phyloP scores from a whole-genome alignment of 2,329 filamentous ascomycete genomes.

The Diaporthe humulicola region DNA sequence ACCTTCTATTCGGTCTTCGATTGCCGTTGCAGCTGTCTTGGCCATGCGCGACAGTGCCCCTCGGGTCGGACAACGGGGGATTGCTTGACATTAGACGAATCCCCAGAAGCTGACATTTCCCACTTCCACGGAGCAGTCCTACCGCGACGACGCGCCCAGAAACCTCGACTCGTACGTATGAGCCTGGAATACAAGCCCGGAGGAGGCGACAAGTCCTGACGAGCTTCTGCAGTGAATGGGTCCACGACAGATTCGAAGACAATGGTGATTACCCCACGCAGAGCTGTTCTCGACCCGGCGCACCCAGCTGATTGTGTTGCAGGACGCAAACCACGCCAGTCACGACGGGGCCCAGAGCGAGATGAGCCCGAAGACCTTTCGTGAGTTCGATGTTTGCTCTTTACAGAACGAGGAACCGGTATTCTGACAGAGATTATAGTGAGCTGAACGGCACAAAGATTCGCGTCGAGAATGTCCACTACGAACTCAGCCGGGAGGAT shows the following conservation, averaged over 20 bases:
- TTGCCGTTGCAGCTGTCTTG: slow-evolving; percentile 49
- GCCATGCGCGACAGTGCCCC: slow-evolving; percentile 45
- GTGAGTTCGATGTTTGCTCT: slow-evolving; percentile 13
- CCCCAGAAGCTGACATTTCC: slow-evolving; percentile 57
- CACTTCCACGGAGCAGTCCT: slow-evolving; percentile 66
- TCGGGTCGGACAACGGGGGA: slow-evolving; percentile 48
- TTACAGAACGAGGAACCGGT: not conserved
- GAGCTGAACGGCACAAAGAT: slow-evolving; percentile 72
- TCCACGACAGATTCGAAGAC: slow-evolving; percentile 91
- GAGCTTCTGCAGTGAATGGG: slow-evolving; percentile 79
- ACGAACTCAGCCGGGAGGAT: slow-evolving; percentile 88
- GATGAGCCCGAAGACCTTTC: slow-evolving; percentile 32
- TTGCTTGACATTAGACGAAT: slow-evolving; percentile 51
- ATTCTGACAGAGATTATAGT: slow-evolving; percentile 56
- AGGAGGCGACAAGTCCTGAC: slow-evolving; percentile 44
- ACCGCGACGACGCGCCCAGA: slow-evolving; percentile 71
- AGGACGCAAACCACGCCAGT: slow-evolving; percentile 38
- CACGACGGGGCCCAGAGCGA: slow-evolving; percentile 39
- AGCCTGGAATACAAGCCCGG: slow-evolving; percentile 2
- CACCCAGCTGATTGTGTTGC: slow-evolving; percentile 37
- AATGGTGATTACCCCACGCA: slow-evolving; percentile 61
- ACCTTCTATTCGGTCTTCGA: slow-evolving; percentile 48
- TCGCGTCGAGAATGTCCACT: slow-evolving; percentile 91
- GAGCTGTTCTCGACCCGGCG: not conserved
- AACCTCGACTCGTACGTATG: slow-evolving; percentile 75